Percentiles rank a stretch among this genome's conserved stretches.
Evolutionary conservation across 1,284 basidiomycete genomes (phyloP).

Genomic region (Ganoderma sinense): DNA sequence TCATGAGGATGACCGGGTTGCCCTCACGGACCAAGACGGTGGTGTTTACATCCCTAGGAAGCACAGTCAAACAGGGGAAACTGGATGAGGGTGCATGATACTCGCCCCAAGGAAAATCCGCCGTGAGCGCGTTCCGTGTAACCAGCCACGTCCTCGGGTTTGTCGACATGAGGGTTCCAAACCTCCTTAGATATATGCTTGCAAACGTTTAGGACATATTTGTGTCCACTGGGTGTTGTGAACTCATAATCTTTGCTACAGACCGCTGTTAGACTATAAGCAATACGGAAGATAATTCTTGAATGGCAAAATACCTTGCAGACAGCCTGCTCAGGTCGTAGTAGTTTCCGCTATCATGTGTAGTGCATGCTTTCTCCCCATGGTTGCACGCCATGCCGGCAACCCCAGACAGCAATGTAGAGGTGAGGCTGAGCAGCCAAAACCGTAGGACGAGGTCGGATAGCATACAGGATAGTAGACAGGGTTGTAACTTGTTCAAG

Average conservation of each 20-base stretch:
- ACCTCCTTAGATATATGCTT: constrained; percentile 59
- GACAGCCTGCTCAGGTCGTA: constrained; percentile 71
- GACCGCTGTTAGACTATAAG: constrained; percentile 29
- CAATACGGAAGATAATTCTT: not conserved
- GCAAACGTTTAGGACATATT: constrained; percentile 70
- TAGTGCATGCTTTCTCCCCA: constrained; percentile 48
- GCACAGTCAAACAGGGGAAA: constrained; percentile 4
- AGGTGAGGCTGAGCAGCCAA: constrained; percentile 20
- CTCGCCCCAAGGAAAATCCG: constrained; percentile 78
- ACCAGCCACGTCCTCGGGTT: constrained; percentile 65
- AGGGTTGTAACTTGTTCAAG: not conserved
- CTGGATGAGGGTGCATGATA: constrained; percentile 5
- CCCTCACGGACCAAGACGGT: constrained; percentile 60
- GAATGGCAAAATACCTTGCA: constrained; percentile 48
- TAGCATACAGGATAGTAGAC: constrained; percentile 17
- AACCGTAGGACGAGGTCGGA: constrained; percentile 1
- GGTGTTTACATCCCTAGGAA: constrained; percentile 62
- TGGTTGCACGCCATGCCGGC: constrained; percentile 4
- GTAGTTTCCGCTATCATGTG: constrained; percentile 52
- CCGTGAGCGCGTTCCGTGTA: constrained; percentile 67
- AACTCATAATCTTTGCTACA: constrained; percentile 70
- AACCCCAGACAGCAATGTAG: constrained; percentile 16
- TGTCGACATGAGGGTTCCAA: constrained; percentile 62
- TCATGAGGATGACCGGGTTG: constrained; percentile 56
- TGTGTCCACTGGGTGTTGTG: constrained; percentile 52